phyloP scores from a whole-genome alignment of 2,329 filamentous ascomycete species.

The Helicocarpus griseus region DNA sequence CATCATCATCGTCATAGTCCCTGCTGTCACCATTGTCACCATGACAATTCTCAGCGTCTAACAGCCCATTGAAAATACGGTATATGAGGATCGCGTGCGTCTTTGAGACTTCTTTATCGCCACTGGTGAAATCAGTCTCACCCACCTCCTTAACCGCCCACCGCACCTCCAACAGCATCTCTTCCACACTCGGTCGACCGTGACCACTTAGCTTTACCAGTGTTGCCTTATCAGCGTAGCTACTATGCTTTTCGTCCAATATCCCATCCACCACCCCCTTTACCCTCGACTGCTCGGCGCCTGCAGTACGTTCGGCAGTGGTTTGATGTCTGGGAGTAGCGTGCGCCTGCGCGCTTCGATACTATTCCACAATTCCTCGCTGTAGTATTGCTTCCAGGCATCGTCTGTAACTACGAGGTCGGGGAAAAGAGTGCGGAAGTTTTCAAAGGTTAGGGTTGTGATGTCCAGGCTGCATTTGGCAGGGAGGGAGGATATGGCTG shows the following conservation, averaged over 20 bases:
- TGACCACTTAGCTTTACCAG: background rate
- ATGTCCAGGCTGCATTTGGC: background rate
- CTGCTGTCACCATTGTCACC: background rate
- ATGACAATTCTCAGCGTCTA: background rate
- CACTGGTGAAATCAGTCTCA: background rate
- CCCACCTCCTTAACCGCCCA: background rate
- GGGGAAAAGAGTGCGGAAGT: slow-evolving; percentile 17
- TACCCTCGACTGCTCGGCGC: background rate
- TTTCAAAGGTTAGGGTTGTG: slow-evolving; percentile 5
- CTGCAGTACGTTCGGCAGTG: slow-evolving; percentile 18
- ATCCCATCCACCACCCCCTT: background rate
- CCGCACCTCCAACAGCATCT: slow-evolving; percentile 1
- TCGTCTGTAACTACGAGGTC: slow-evolving; percentile 11
- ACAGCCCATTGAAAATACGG: background rate
- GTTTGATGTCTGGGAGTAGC: slow-evolving; percentile 18
- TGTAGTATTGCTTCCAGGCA: slow-evolving; percentile 24
- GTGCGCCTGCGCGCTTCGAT: slow-evolving; percentile 21
- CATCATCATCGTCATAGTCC: background rate
- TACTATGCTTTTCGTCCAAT: background rate
- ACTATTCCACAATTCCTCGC: slow-evolving; percentile 16
- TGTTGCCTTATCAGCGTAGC: background rate
- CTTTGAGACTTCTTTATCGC: background rate
- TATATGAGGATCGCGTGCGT: background rate
- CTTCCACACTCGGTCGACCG: background rate
- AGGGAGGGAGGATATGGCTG: background rate